Evolutionary conservation across 768 basidiomycete genomes (phyloP).

Genomic region (Hygrocybe coccinea): DNA sequence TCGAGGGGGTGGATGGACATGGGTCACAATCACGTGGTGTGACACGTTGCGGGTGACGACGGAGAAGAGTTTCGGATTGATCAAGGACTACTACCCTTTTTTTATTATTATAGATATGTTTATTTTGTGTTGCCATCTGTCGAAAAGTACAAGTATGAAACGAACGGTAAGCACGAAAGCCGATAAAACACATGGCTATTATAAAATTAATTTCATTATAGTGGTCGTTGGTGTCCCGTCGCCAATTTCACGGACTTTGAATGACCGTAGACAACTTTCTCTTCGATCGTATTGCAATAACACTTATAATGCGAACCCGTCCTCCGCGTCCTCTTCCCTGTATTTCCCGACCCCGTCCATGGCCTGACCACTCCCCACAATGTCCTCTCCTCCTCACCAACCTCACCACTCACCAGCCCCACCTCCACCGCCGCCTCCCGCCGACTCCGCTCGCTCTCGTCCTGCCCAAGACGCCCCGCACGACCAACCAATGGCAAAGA

Average conservation of each 20-base stretch:
- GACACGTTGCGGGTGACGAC: not conserved
- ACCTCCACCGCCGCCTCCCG: not conserved
- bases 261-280: too few relatives aligned
- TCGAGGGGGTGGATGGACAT: constrained; percentile 60
- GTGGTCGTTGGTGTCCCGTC: too few relatives aligned
- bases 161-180: too few relatives aligned
- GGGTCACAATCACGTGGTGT: not conserved
- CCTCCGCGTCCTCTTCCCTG: too few relatives aligned
- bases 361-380: not conserved
- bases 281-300: too few relatives aligned
- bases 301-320: too few relatives aligned
- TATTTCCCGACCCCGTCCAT: not conserved
- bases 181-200: too few relatives aligned
- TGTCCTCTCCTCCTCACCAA: not conserved
- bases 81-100: not conserved
- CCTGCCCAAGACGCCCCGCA: not conserved
- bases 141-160: too few relatives aligned
- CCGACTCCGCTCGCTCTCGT: not conserved
- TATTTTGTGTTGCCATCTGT: too few relatives aligned
- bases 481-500: not conserved
- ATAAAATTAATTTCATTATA: too few relatives aligned
- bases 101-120: too few relatives aligned
- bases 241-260: too few relatives aligned
- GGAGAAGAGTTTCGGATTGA: not conserved
- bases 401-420: not conserved